Percentiles rank a stretch among this genome's conserved stretches.
phyloP scores from a whole-genome alignment of 805 yeast genomes.

The Candida boidinii region DNA sequence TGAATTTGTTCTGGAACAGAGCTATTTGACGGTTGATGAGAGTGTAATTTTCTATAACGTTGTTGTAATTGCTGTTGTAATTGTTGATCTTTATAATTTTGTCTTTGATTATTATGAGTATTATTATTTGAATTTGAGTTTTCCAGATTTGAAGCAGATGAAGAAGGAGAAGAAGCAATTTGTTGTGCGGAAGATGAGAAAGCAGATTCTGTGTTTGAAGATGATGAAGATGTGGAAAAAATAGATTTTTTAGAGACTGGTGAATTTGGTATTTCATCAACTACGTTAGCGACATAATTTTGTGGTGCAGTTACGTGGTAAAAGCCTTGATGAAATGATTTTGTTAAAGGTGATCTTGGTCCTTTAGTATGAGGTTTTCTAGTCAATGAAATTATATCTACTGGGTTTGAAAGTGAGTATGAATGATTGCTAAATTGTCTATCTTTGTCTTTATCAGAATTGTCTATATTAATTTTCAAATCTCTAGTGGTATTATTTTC shows the following conservation, averaged over 20 bases:
- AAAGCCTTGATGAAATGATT: constrained; percentile 12
- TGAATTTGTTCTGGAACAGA: no score
- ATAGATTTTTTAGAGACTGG: not conserved
- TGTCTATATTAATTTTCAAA: no score
- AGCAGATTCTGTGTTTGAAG: not conserved
- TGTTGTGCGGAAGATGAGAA: not conserved
- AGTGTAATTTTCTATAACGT: not conserved
- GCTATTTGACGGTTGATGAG: no score
- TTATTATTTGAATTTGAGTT: not conserved
- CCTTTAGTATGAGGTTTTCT: constrained; percentile 5
- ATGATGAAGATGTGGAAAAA: not conserved
- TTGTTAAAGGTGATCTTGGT: constrained; percentile 16
- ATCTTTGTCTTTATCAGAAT: no score
- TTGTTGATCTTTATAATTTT: not conserved
- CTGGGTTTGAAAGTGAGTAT: constrained; percentile 20
- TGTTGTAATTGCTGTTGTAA: not conserved
- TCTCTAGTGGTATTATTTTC: no score
- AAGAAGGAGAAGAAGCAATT: not conserved
- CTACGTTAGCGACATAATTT: not conserved
- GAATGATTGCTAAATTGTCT: constrained; percentile 5
- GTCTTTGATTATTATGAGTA: not conserved
- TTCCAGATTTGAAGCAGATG: not conserved
- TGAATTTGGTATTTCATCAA: not conserved
- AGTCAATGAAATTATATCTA: constrained; percentile 7
- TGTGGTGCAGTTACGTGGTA: constrained; percentile 15